Percentiles rank a stretch among this genome's conserved stretches.
Evolutionary conservation across 140 eudicot species (phyloP).

Genomic region (Flaveria floridana): DNA sequence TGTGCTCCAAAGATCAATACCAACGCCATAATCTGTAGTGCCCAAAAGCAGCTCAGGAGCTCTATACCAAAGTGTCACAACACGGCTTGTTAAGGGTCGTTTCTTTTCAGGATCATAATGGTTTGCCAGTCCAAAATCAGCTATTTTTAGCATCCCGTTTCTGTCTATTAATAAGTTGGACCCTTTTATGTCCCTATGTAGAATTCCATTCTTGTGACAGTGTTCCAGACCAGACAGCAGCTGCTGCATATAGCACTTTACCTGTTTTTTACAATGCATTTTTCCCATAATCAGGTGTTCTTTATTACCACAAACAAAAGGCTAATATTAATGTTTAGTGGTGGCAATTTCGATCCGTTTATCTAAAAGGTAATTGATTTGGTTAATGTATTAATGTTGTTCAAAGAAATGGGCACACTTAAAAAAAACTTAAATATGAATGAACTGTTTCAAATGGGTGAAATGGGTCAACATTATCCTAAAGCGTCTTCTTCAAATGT

Average conservation of each 20-base stretch:
- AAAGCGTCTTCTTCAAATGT: conserved; percentile 6
- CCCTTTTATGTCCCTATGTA: conserved; percentile 82
- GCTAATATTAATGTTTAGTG: neutral
- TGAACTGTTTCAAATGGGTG: neutral
- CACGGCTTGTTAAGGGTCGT: conserved; percentile 65
- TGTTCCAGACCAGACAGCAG: conserved; percentile 77
- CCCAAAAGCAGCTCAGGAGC: conserved; percentile 88
- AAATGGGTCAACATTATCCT: neutral
- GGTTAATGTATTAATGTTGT: neutral
- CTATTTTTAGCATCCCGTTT: conserved; percentile 71
- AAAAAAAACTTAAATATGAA: neutral
- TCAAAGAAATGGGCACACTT: conserved; percentile 2
- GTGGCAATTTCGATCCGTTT: conserved; percentile 6
- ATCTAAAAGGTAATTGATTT: neutral
- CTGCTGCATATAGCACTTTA: conserved; percentile 84
- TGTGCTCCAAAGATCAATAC: conserved; percentile 89
- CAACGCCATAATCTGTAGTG: conserved; percentile 79
- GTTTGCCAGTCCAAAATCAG: conserved; percentile 87
- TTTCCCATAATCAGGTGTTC: neutral
- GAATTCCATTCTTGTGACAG: conserved; percentile 79
- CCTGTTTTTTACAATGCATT: conserved; percentile 39
- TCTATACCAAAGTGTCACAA: conserved; percentile 88
- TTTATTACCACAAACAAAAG: conserved; percentile 17
- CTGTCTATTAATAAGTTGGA: conserved; percentile 71
- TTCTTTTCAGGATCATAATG: conserved; percentile 48